Conservation (phyloP, 169 alveolate species). For the Sarcocystis neurona region DNA sequence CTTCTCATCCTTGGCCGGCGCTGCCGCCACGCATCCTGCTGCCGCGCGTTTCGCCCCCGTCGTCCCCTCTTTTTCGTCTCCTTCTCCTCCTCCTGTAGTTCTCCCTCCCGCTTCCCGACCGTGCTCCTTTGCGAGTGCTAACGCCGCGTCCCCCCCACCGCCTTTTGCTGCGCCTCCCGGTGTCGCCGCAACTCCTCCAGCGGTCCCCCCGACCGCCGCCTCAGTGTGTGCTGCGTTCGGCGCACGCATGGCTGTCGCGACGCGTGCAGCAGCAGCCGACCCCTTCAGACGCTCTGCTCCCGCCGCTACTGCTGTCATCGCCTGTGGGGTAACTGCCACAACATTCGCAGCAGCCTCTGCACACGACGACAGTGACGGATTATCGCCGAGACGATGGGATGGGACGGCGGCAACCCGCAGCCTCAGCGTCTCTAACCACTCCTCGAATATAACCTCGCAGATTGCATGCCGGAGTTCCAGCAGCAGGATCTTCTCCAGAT, state of each 20-base stretch:
- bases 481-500: slow-evolving; percentile 46
- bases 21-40: not conserved
- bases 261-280: not conserved
- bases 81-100: too few relatives aligned
- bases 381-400: too few relatives aligned
- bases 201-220: not conserved
- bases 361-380: too few relatives aligned
- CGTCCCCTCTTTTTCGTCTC: slow-evolving; percentile 19
- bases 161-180: not conserved
- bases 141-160: not conserved
- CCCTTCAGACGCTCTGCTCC: not conserved
- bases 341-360: too few relatives aligned
- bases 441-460: slow-evolving; percentile 41
- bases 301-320: not conserved
- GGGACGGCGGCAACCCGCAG: not conserved
- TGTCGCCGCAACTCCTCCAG: not conserved
- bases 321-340: too few relatives aligned
- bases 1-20: not conserved
- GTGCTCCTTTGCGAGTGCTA: too few relatives aligned
- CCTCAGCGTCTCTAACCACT: slow-evolving; percentile 23
- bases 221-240: not conserved
- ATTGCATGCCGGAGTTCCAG: slow-evolving; percentile 54
- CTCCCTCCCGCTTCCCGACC: too few relatives aligned
- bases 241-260: not conserved
- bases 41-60: not conserved